Evolutionary conservation across 495 filamentous ascomycete species (phyloP).

Genomic region (Lasiosphaeria hispida): DNA sequence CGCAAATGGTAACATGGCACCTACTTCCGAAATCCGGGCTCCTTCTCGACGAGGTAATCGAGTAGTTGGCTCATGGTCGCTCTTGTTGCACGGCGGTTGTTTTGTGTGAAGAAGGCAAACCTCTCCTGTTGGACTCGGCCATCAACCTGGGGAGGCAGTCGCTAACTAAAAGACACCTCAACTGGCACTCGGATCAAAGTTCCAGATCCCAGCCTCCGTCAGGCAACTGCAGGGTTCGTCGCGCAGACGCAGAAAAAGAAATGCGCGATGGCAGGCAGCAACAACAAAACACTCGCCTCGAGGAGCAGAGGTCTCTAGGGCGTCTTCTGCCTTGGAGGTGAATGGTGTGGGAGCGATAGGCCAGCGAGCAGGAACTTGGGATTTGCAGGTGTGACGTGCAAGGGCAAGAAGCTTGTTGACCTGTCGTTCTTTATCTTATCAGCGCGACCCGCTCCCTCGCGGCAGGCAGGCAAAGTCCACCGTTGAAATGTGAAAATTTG

Average conservation of each 20-base stretch:
- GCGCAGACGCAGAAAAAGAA: slow-evolving; percentile 1
- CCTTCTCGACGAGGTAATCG: slow-evolving; percentile 46
- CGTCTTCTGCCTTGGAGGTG: background rate
- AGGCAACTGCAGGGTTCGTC: background rate
- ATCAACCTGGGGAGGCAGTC: no score
- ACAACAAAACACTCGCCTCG: background rate
- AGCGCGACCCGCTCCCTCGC: background rate
- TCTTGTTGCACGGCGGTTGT: background rate
- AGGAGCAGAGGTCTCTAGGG: background rate
- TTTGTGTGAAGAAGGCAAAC: background rate
- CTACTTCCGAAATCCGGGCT: slow-evolving; percentile 46
- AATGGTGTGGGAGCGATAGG: background rate
- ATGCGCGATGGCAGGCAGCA: background rate
- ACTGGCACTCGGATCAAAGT: no score
- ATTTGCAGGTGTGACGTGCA: slow-evolving; percentile 5
- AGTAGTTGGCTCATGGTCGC: slow-evolving; percentile 29
- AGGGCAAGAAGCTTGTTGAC: slow-evolving; percentile 4
- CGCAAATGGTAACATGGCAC: slow-evolving; percentile 2
- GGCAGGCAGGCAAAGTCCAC: slow-evolving; percentile 2
- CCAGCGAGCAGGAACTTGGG: background rate
- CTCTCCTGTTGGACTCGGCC: no score
- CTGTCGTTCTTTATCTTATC: slow-evolving; percentile 15
- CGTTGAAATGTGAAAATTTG: background rate
- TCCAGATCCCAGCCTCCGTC: no score
- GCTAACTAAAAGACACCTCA: no score